phyloP scores from a whole-genome alignment of 805 yeast genomes.

The Alloascoidea africana region DNA sequence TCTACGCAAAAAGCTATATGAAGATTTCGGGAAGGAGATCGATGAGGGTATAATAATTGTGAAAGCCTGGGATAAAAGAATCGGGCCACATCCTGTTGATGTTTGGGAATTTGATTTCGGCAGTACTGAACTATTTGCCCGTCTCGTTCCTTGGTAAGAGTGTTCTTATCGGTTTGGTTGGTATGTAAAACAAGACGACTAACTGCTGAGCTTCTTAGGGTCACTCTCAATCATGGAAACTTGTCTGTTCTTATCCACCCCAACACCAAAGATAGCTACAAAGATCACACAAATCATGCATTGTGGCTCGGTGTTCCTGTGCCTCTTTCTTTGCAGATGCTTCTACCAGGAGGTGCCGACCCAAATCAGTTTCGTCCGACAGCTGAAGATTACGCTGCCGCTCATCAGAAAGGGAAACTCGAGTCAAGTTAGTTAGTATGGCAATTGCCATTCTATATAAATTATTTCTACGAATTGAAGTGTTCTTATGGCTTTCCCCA shows the following conservation, averaged over 20 bases:
- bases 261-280: conserved; percentile 21
- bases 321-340: conserved; percentile 10
- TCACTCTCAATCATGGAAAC: conserved; percentile 34
- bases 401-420: too few relatives aligned
- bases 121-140: conserved; percentile 27
- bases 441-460: too few relatives aligned
- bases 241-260: conserved; percentile 44
- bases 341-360: not conserved
- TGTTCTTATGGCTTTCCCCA: too few relatives aligned
- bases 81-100: conserved; percentile 44
- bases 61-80: conserved; percentile 28
- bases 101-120: conserved; percentile 45
- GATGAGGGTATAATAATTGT: conserved; percentile 24
- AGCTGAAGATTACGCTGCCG: not conserved
- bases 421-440: too few relatives aligned
- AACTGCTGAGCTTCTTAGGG: too few relatives aligned
- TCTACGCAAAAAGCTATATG: conserved; percentile 23
- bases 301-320: conserved; percentile 39
- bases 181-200: too few relatives aligned
- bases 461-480: too few relatives aligned
- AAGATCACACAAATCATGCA: conserved; percentile 39
- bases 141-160: conserved; percentile 31
- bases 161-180: too few relatives aligned
- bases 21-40: conserved; percentile 26
- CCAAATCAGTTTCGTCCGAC: not conserved